Percentiles rank a stretch among this genome's conserved stretches.
phyloP scores from a whole-genome alignment of 2,329 filamentous ascomycete genomes.

The Colletotrichum musae region DNA sequence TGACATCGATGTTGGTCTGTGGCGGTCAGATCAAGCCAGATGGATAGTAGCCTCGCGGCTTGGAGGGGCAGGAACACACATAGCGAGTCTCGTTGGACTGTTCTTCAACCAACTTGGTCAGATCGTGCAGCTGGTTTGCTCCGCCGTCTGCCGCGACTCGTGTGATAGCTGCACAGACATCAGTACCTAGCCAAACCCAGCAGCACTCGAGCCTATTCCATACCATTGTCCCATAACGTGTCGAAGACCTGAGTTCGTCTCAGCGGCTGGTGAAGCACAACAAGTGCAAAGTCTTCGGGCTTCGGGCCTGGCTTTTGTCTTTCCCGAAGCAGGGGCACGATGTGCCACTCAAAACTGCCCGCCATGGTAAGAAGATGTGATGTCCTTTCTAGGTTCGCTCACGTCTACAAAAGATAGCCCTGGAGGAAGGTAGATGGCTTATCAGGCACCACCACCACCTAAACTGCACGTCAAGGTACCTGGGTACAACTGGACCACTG shows the following conservation, averaged over 20 bases:
- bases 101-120: constrained; percentile 42
- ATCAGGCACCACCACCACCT: neutral
- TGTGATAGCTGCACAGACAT: constrained; percentile 66
- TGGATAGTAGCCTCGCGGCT: too few species aligned
- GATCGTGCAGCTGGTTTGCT: constrained; percentile 79
- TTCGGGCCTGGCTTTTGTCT: constrained; percentile 43
- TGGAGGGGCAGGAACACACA: constrained; percentile 7
- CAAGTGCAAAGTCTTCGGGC: constrained; percentile 57
- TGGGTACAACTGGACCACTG: neutral
- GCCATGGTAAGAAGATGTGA: constrained; percentile 14
- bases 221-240: constrained; percentile 65
- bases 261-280: constrained; percentile 68
- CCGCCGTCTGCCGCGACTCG: constrained; percentile 92
- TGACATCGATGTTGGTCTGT: constrained; percentile 75
- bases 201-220: constrained; percentile 39
- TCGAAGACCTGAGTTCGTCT: constrained; percentile 62
- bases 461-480: constrained; percentile 12
- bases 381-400: neutral
- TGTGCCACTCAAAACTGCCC: constrained; percentile 55
- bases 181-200: constrained; percentile 39
- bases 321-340: constrained; percentile 54
- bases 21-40: neutral
- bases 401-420: neutral
- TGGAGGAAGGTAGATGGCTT: too few species aligned
- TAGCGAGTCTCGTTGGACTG: constrained; percentile 9